Percentiles rank a stretch among this genome's conserved stretches.
Evolutionary conservation across 306 rosid species (phyloP).

Genomic region (Elaeagnus macrophylla): DNA sequence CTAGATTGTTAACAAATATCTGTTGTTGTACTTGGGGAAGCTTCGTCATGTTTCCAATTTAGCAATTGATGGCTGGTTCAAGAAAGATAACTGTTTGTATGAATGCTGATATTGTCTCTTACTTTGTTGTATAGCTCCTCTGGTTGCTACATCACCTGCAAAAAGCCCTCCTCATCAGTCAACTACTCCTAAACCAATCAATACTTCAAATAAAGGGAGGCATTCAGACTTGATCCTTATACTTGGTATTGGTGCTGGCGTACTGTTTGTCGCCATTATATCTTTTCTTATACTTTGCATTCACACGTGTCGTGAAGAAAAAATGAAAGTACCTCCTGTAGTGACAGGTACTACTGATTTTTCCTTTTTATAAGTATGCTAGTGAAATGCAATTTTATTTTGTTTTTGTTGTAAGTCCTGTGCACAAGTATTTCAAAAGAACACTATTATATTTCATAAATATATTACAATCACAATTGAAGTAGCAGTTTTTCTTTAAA

Average conservation of each 20-base stretch:
- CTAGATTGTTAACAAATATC: not conserved
- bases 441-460: no score
- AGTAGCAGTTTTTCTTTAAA: no score
- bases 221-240: conserved; percentile 56
- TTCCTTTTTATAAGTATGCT: not conserved
- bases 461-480: no score
- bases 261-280: conserved; percentile 57
- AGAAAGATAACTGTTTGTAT: not conserved
- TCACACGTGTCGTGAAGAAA: conserved; percentile 38
- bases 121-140: conserved; percentile 50
- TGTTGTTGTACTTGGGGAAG: not conserved
- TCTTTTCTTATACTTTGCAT: conserved; percentile 50
- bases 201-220: conserved; percentile 37
- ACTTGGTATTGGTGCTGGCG: conserved; percentile 59
- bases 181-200: conserved; percentile 33
- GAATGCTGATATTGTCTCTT: conserved; percentile 17
- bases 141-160: conserved; percentile 41
- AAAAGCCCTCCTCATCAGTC: conserved; percentile 35
- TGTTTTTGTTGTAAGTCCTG: no score
- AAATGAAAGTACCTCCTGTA: conserved; percentile 35
- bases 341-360: conserved; percentile 42
- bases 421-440: no score
- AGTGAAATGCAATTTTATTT: no score
- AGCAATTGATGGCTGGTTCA: not conserved
- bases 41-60: not conserved